Conservation (phyloP, 768 basidiomycete species). For the Glaciozyma antarctica region DNA sequence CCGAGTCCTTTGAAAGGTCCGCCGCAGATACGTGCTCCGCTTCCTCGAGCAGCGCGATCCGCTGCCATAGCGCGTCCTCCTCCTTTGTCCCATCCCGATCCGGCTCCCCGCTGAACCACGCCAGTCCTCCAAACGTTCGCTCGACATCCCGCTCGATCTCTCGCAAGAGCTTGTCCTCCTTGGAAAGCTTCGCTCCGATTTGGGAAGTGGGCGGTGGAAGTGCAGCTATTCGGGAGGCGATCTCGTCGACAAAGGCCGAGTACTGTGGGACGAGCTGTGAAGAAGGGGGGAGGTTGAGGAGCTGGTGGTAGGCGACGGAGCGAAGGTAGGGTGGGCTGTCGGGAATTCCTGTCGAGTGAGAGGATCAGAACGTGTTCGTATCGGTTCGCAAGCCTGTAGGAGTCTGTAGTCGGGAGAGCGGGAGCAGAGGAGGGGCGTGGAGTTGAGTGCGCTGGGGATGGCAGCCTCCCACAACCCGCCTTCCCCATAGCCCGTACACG, state of each 20-base stretch:
- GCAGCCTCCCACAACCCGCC: no score
- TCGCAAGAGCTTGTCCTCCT: conserved; percentile 12
- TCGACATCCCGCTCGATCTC: conserved; percentile 30
- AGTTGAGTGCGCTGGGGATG: no score
- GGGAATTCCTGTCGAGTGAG: conserved; percentile 15
- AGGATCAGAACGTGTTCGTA: no score
- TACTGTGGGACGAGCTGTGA: conserved; percentile 8
- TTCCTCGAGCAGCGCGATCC: conserved; percentile 10
- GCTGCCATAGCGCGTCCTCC: conserved; percentile 12
- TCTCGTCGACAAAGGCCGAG: conserved; percentile 13
- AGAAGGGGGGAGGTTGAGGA: conserved; percentile 13
- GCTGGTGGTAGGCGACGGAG: conserved; percentile 5
- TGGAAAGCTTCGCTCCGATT: no score
- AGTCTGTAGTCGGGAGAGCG: no score
- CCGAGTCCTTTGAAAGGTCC: background rate
- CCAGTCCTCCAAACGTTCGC: conserved; percentile 19
- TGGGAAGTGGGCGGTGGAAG: background rate
- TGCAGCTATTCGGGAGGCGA: conserved; percentile 3
- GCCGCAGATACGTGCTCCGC: background rate
- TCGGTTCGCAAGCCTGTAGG: no score
- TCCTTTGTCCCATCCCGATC: background rate
- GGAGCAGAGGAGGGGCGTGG: no score
- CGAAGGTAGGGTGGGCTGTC: conserved; percentile 17
- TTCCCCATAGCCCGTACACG: no score
- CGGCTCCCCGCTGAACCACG: conserved; percentile 12